These are phyloP conservation scores for Arthrinium phaeospermum DNA, from an alignment of 2,329 filamentous ascomycete genomes.

Conservation along the genomic window DNA sequence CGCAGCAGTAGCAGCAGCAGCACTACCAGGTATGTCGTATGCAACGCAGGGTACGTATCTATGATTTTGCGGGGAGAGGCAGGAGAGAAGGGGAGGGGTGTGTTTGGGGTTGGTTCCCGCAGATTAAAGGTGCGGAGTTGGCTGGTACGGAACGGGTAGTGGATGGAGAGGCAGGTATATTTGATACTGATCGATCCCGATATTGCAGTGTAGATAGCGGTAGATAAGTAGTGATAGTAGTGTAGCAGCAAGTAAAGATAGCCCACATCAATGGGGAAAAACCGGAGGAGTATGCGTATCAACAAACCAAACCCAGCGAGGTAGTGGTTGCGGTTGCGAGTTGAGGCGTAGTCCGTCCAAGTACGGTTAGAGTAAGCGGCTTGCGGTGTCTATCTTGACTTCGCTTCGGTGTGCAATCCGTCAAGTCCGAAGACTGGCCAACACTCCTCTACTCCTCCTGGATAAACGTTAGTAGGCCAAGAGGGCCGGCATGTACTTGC, in stretches of 20 bases:
- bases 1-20: background rate
- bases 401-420: background rate
- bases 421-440: background rate
- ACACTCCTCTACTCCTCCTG: background rate
- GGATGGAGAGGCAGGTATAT: background rate
- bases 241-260: background rate
- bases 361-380: conserved; percentile 3
- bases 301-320: background rate
- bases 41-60: conserved; percentile 8
- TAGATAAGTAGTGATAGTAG: background rate
- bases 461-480: conserved; percentile 3
- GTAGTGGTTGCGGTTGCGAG: background rate
- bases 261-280: background rate
- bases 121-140: background rate
- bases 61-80: background rate
- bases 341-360: background rate
- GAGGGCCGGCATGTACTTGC: background rate
- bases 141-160: background rate
- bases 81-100: background rate
- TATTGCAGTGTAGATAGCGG: background rate
- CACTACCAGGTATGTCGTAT: background rate
- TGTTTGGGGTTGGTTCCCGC: conserved; percentile 13
- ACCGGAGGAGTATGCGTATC: background rate
- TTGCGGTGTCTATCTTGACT: background rate
- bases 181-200: conserved; percentile 7